These are phyloP conservation scores for Populus hybrid DNA, from an alignment of 441 rosid genomes.

Conservation along the genomic window DNA sequence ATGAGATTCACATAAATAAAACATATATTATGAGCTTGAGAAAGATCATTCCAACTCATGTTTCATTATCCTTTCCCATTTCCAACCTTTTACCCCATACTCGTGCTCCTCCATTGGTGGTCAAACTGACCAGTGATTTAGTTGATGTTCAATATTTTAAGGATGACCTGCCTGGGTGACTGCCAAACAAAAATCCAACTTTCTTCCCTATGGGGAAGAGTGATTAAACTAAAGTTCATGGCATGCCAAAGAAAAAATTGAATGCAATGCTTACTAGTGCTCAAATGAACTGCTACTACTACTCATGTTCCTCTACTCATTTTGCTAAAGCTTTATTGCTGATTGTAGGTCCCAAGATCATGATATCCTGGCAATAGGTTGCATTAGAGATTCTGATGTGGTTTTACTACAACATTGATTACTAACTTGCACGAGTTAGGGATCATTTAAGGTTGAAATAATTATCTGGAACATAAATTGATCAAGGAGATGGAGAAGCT, in stretches of 20 bases:
- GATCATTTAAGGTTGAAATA: too few species aligned
- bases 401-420: too few species aligned
- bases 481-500: too few species aligned
- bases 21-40: constrained; percentile 8
- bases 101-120: background rate
- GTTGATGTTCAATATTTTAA: background rate
- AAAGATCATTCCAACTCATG: background rate
- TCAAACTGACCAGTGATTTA: background rate
- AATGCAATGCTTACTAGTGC: background rate
- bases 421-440: too few species aligned
- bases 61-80: background rate
- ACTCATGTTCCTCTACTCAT: background rate
- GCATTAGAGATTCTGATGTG: too few species aligned
- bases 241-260: background rate
- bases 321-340: background rate
- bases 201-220: background rate
- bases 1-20: background rate
- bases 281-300: background rate
- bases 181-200: background rate
- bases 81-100: background rate
- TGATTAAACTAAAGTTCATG: too few species aligned
- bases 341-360: background rate
- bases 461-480: too few species aligned
- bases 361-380: too few species aligned
- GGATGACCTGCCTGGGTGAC: background rate